Percentiles rank a stretch among this genome's conserved stretches.
Evolutionary conservation across 768 basidiomycete genomes (phyloP).

Genomic region (Lentinula aciculospora): DNA sequence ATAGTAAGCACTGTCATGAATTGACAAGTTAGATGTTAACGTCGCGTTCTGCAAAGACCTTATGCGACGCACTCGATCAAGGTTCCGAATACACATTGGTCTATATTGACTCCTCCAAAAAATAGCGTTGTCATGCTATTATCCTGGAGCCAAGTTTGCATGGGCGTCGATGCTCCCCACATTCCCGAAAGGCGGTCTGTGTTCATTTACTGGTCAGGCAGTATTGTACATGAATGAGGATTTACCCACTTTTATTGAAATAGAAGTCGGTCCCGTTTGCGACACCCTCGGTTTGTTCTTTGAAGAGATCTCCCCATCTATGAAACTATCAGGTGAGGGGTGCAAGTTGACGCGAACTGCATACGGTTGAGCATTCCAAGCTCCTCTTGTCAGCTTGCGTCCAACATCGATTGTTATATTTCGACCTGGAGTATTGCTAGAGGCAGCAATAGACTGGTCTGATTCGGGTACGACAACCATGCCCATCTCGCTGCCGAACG

Average conservation of each 20-base stretch:
- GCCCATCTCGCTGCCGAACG: constrained; percentile 29
- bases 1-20: constrained; percentile 20
- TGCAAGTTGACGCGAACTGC: not conserved
- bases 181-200: constrained; percentile 25
- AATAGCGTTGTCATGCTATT: constrained; percentile 27
- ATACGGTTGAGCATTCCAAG: constrained; percentile 25
- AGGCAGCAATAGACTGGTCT: constrained; percentile 1
- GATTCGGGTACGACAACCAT: constrained; percentile 12
- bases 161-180: constrained; percentile 28
- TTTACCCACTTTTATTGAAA: constrained; percentile 25
- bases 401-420: constrained; percentile 24
- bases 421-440: not conserved
- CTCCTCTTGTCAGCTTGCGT: constrained; percentile 22
- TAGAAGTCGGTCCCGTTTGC: constrained; percentile 26
- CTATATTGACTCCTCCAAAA: constrained; percentile 28
- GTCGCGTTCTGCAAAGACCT: not conserved
- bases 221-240: too few relatives aligned
- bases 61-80: constrained; percentile 19
- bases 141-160: constrained; percentile 27
- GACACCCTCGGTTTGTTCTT: constrained; percentile 22
- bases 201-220: not conserved
- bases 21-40: not conserved
- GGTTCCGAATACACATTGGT: constrained; percentile 29
- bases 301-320: constrained; percentile 19
- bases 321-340: not conserved